Conservation (phyloP, 2,329 filamentous ascomycete species). For the Huntiella bhutanensis region DNA sequence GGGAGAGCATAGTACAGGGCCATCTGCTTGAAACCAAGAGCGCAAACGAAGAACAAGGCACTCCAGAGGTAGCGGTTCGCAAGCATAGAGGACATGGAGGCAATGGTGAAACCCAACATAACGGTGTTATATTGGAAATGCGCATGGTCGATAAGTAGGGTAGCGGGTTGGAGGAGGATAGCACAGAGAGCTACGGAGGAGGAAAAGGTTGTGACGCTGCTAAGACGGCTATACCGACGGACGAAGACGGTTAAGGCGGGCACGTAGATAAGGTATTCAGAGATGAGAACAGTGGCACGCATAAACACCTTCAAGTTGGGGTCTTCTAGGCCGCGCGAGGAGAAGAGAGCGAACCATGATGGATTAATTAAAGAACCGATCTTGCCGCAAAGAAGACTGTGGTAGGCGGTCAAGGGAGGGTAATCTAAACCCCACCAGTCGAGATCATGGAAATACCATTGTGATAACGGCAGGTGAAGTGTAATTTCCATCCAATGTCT, state of each 20-base stretch:
- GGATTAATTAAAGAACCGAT: slow-evolving; percentile 64
- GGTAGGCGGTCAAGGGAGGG: slow-evolving; percentile 90
- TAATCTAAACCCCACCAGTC: slow-evolving; percentile 98
- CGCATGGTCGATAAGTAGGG: slow-evolving; percentile 83
- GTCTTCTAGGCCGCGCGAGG: slow-evolving; percentile 66
- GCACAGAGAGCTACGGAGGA: slow-evolving; percentile 71
- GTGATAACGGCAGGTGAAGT: slow-evolving; percentile 66
- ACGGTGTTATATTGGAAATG: slow-evolving; percentile 98
- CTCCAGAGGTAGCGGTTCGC: slow-evolving; percentile 74
- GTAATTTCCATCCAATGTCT: slow-evolving; percentile 98
- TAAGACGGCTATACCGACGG: slow-evolving; percentile 57
- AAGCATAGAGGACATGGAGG: slow-evolving; percentile 73
- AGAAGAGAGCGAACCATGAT: slow-evolving; percentile 70
- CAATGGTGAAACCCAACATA: slow-evolving; percentile 82
- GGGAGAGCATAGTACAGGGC: slow-evolving; percentile 89
- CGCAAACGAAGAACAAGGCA: slow-evolving; percentile 80
- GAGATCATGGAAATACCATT: slow-evolving; percentile 96
- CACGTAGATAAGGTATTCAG: slow-evolving; percentile 78
- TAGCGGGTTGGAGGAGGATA: slow-evolving; percentile 78
- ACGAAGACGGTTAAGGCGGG: slow-evolving; percentile 75
- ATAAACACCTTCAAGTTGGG: slow-evolving; percentile 78
- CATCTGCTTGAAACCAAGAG: slow-evolving; percentile 99
- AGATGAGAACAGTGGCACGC: slow-evolving; percentile 77
- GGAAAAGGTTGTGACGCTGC: slow-evolving; percentile 64
- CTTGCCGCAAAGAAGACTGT: slow-evolving; percentile 86